Evolutionary conservation across 2,329 filamentous ascomycete genomes (phyloP).

Genomic region (Fonsecaea monophora): DNA sequence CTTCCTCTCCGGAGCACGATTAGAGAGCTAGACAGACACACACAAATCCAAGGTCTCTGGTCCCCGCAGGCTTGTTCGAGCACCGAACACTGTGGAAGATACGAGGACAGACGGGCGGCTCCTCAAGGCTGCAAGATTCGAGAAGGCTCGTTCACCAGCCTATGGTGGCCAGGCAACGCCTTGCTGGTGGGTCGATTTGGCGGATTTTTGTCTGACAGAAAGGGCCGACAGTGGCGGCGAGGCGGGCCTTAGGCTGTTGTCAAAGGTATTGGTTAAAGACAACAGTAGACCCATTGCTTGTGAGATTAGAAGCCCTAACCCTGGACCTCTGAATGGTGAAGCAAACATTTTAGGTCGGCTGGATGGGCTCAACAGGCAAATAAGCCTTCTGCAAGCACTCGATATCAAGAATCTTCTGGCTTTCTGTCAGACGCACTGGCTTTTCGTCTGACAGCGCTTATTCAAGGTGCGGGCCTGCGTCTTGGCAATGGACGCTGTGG

Average conservation of each 20-base stretch:
- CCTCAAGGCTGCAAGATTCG: slow-evolving; percentile 6
- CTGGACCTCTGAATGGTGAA: background rate
- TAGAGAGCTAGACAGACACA: background rate
- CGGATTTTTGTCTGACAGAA: slow-evolving; percentile 6
- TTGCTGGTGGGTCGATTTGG: background rate
- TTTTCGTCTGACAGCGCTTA: background rate
- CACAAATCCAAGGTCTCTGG: background rate
- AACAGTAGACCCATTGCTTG: background rate
- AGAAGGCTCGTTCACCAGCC: slow-evolving; percentile 2
- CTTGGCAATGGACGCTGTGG: background rate
- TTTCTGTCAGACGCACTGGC: background rate
- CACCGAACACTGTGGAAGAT: background rate
- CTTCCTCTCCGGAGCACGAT: no score
- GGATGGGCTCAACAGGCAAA: background rate
- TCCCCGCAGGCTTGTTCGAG: background rate
- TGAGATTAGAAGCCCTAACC: background rate
- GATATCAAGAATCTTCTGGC: background rate
- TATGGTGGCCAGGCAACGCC: slow-evolving; percentile 5
- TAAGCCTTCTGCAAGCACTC: background rate
- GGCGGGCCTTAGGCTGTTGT: no score
- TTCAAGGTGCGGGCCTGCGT: background rate
- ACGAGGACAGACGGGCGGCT: background rate
- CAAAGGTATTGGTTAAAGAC: background rate
- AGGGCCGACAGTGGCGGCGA: background rate
- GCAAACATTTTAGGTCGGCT: background rate